Conservation (phyloP, 345 rosid species). For the Moringa oleifera region DNA sequence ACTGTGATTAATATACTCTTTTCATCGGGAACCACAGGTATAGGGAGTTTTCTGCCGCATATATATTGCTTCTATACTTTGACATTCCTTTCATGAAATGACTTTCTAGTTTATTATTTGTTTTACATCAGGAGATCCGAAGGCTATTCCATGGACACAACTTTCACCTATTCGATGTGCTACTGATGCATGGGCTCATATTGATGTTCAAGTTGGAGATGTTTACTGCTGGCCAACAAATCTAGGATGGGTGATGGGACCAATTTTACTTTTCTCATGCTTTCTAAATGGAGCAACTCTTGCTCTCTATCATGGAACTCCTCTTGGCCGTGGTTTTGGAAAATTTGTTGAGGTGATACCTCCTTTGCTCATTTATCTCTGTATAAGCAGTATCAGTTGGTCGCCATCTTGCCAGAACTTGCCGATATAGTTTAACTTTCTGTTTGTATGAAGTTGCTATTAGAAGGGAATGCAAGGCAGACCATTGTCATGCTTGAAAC, state of each 20-base stretch:
- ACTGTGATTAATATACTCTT: constrained; percentile 73
- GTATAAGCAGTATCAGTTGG: not conserved
- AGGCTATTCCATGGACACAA: constrained; percentile 94
- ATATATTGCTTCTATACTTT: not conserved
- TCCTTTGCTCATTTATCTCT: not conserved
- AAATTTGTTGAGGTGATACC: constrained; percentile 71
- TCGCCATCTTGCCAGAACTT: not conserved
- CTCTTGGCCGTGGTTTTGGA: constrained; percentile 73
- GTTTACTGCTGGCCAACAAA: constrained; percentile 90
- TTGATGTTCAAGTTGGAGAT: constrained; percentile 48
- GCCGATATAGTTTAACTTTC: not conserved
- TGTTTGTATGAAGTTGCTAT: not conserved
- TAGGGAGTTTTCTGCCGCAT: not conserved
- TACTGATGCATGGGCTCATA: constrained; percentile 63
- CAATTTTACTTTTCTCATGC: constrained; percentile 54
- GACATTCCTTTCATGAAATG: not conserved
- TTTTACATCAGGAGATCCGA: constrained; percentile 69
- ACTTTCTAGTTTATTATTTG: constrained; percentile 12
- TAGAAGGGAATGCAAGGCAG: no score
- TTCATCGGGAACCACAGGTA: constrained; percentile 95
- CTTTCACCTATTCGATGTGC: constrained; percentile 64
- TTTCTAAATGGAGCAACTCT: constrained; percentile 76
- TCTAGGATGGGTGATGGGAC: constrained; percentile 96
- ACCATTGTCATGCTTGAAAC: no score
- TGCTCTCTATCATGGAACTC: constrained; percentile 88